Conservation (phyloP, 2,329 filamentous ascomycete genomes). For the Aspergillus viridinutans region DNA sequence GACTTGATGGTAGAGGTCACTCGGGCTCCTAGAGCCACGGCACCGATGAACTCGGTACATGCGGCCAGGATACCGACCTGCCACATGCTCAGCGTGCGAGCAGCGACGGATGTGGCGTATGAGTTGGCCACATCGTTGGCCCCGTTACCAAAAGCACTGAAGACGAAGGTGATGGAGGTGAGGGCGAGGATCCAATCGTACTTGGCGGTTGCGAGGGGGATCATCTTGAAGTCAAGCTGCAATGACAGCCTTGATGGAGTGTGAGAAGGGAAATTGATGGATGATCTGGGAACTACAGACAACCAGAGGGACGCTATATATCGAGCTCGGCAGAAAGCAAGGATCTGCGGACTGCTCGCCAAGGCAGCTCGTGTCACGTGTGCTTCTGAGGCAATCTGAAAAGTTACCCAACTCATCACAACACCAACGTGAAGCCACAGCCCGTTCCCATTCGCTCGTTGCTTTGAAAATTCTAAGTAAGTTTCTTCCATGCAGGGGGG, state of each 20-base stretch:
- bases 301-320: background rate
- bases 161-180: conserved; percentile 25
- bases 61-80: conserved; percentile 49
- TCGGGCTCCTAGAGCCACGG: conserved; percentile 48
- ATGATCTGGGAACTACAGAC: background rate
- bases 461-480: background rate
- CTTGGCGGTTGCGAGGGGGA: conserved; percentile 19
- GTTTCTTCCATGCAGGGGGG: background rate
- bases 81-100: conserved; percentile 49
- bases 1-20: conserved; percentile 44
- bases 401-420: background rate
- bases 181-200: conserved; percentile 29
- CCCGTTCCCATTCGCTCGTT: conserved; percentile 2
- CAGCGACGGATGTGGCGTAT: conserved; percentile 51
- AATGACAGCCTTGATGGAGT: background rate
- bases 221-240: conserved; percentile 12
- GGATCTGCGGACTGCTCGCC: background rate
- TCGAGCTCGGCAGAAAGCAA: background rate
- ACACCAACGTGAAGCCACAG: conserved; percentile 7
- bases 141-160: conserved; percentile 27
- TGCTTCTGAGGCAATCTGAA: background rate
- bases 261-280: background rate
- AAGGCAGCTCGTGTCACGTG: background rate
- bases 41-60: conserved; percentile 50
- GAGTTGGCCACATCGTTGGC: conserved; percentile 51